Evolutionary conservation across 1,284 basidiomycete species (phyloP), one percentile per base, ranked within the genome.

Genomic region (Austroboletus olivaceoglutinosus): DNA sequence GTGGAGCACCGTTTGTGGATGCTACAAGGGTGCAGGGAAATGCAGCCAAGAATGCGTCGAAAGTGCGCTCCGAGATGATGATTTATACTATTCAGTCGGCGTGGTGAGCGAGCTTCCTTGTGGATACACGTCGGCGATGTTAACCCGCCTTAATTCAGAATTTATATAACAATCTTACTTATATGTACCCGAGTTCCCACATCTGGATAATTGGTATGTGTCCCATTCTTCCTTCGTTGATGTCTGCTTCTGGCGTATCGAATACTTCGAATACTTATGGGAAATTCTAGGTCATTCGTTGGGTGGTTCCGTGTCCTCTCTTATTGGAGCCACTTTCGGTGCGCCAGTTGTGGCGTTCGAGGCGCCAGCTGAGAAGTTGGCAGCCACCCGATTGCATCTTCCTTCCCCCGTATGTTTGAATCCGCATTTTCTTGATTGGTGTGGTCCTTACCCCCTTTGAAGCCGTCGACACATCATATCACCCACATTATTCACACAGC

Each of bases 1-100:
- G 0, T 94, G 91, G 92, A 74, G 79, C 25, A 78, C 91, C 0
- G 92, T 94, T 1, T 95, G 93, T 67, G 86, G 84, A 56, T 95
- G 93, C 69, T 88, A 85, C 63, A 71, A 78, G 2, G 82, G 87
- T 2, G 73, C 78, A 13, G 80, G 80, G 60, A 79, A 78, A 53
- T 96, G 93, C 67, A 82, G 85, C 52, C 77, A 82, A 59, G 75
- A 76, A 6, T 95, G 93, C 68, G 62, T 95, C 29, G 85, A 91
- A 62, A 73, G 79, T 13, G 80, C 91, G 5, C 72, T 95, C 27
- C 74, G 84, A 38, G 83, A 86, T 43, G 89, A 93, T 49, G 86
- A 84, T 54, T 75, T 93, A 27, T 96, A 93, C 65, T 93, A 91
- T 68, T 77, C 82, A 3, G 70, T 82, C 33, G 87, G 86, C 22